phyloP scores from a whole-genome alignment of 1,284 basidiomycete genomes.

The Macrocybe sp. region DNA sequence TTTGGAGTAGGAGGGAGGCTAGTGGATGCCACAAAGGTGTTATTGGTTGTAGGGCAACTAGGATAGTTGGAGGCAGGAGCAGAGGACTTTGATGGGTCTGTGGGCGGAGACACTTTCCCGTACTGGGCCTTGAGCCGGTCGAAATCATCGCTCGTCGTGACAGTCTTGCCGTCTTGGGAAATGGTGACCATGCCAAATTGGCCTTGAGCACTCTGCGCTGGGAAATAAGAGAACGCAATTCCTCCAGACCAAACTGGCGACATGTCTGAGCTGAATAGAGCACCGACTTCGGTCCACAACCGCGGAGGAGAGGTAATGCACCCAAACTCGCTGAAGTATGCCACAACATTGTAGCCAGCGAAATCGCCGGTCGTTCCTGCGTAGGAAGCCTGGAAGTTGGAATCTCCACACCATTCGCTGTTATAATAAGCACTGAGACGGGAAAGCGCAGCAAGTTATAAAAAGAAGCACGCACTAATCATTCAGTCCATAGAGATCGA shows the following conservation, averaged over 20 bases:
- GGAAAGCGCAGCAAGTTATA: background rate
- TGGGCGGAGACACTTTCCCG: constrained; percentile 51
- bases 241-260: constrained; percentile 83
- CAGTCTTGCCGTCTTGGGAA: constrained; percentile 53
- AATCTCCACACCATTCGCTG: constrained; percentile 79
- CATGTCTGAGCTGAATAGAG: constrained; percentile 73
- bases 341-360: constrained; percentile 70
- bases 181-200: constrained; percentile 85
- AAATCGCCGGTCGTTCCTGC: constrained; percentile 48
- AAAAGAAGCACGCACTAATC: constrained; percentile 53
- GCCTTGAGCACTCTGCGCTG: constrained; percentile 56
- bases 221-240: constrained; percentile 87
- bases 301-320: constrained; percentile 63
- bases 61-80: constrained; percentile 54
- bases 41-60: constrained; percentile 59
- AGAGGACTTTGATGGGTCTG: constrained; percentile 53
- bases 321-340: constrained; percentile 91
- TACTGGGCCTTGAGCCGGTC: constrained; percentile 61
- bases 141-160: constrained; percentile 68
- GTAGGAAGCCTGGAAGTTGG: constrained; percentile 55
- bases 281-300: constrained; percentile 75
- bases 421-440: constrained; percentile 10
- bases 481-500: constrained; percentile 85
- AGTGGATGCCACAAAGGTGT: constrained; percentile 59
- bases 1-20: constrained; percentile 83